phyloP scores from a whole-genome alignment of 129 eudicot species.

The Pseudognaphalium luteoalbum region DNA sequence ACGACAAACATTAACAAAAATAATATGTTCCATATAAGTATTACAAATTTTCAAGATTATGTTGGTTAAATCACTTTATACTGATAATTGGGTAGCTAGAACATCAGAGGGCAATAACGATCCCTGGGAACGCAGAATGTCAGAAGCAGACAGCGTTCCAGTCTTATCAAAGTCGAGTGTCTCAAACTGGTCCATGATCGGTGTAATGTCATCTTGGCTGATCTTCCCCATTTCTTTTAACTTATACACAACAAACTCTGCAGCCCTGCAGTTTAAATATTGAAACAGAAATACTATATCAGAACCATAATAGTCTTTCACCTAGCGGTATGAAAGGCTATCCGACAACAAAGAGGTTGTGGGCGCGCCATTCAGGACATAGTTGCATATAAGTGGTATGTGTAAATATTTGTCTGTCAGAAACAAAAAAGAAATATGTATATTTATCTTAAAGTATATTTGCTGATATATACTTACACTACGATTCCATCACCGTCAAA shows the following conservation, averaged over 20 bases:
- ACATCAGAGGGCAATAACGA: not conserved
- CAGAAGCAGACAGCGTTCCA: slow-evolving; percentile 72
- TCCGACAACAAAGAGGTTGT: not conserved
- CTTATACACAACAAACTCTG: slow-evolving; percentile 68
- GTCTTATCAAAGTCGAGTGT: slow-evolving; percentile 78
- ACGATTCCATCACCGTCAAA: slow-evolving; percentile 66
- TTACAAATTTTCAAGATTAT: not conserved
- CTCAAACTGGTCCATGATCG: slow-evolving; percentile 68
- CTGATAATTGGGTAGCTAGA: slow-evolving; percentile 20
- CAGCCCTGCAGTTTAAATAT: slow-evolving; percentile 48
- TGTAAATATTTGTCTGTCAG: not conserved
- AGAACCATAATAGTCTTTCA: not conserved
- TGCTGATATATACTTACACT: slow-evolving; percentile 46
- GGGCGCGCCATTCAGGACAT: not conserved
- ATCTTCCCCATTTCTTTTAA: slow-evolving; percentile 95
- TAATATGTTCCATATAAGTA: not conserved
- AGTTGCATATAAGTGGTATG: not conserved
- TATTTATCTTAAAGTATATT: not conserved
- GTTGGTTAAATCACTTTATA: slow-evolving; percentile 24
- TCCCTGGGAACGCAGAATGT: slow-evolving; percentile 57
- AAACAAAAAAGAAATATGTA: too few relatives aligned
- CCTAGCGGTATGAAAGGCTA: not conserved
- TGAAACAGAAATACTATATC: slow-evolving; percentile 22
- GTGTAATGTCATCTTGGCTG: slow-evolving; percentile 61
- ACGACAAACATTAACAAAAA: not conserved